Evolutionary conservation across 768 basidiomycete species (phyloP).

Genomic region (Phylloporus arenicola): DNA sequence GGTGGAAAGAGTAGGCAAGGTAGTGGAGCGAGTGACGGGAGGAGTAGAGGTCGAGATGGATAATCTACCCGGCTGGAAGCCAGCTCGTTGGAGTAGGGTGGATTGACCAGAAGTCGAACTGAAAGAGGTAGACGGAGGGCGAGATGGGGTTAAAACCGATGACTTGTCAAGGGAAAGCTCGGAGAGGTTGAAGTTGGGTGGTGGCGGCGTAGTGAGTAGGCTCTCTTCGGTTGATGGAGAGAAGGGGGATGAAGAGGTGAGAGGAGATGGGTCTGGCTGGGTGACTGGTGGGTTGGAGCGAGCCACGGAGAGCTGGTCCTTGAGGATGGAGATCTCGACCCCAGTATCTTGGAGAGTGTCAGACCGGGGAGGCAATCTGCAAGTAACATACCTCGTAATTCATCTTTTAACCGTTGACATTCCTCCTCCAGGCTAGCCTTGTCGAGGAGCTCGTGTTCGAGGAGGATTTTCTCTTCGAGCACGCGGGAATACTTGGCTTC

Average conservation of each 20-base stretch:
- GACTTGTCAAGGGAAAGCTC: constrained; percentile 48
- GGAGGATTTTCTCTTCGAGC: constrained; percentile 92
- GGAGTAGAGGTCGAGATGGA: constrained; percentile 38
- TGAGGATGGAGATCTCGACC: constrained; percentile 77
- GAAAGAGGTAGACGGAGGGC: constrained; percentile 28
- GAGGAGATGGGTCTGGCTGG: constrained; percentile 22
- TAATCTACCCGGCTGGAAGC: constrained; percentile 42
- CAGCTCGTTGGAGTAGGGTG: constrained; percentile 46
- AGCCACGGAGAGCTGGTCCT: constrained; percentile 57
- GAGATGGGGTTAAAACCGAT: constrained; percentile 32
- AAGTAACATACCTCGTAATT: constrained; percentile 76
- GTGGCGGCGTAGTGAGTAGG: constrained; percentile 52
- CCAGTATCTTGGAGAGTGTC: constrained; percentile 60
- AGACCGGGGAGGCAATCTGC: background rate
- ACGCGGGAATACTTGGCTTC: constrained; percentile 86
- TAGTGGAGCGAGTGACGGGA: constrained; percentile 54
- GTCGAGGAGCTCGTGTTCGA: constrained; percentile 91
- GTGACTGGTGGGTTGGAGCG: constrained; percentile 29
- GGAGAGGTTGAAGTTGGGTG: constrained; percentile 54
- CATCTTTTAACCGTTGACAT: constrained; percentile 85
- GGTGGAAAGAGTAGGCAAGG: constrained; percentile 47
- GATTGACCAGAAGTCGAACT: constrained; percentile 39
- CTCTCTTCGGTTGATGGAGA: constrained; percentile 44
- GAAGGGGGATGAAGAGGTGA: constrained; percentile 31
- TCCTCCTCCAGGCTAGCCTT: constrained; percentile 90